phyloP scores from a whole-genome alignment of 2,329 filamentous ascomycete species.

The Phaeophleospora eucalypticola region DNA sequence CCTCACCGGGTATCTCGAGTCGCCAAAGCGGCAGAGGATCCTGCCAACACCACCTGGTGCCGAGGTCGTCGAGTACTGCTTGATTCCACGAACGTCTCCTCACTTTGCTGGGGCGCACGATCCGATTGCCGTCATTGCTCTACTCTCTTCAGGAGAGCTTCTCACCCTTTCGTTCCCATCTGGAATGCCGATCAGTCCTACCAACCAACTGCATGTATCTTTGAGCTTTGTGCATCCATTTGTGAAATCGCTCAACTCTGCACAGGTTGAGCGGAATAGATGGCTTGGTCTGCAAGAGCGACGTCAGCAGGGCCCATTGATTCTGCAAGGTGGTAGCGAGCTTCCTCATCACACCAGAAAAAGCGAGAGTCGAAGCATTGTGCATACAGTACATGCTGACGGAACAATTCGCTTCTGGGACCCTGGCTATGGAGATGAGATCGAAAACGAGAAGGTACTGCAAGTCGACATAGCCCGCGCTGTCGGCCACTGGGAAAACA shows the following conservation, averaged over 20 bases:
- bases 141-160: slow-evolving; percentile 82
- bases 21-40: slow-evolving; percentile 65
- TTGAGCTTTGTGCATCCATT: slow-evolving; percentile 89
- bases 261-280: slow-evolving; percentile 68
- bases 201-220: slow-evolving; percentile 86
- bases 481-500: slow-evolving; percentile 69
- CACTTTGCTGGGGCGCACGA: slow-evolving; percentile 87
- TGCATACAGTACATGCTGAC: slow-evolving; percentile 85
- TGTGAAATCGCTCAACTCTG: slow-evolving; percentile 67
- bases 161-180: slow-evolving; percentile 88
- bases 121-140: slow-evolving; percentile 75
- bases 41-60: slow-evolving; percentile 74
- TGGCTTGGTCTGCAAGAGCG: slow-evolving; percentile 93
- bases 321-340: slow-evolving; percentile 76
- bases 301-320: slow-evolving; percentile 69
- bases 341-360: slow-evolving; percentile 65
- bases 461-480: slow-evolving; percentile 85
- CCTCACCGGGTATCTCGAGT: slow-evolving; percentile 71
- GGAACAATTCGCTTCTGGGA: slow-evolving; percentile 93
- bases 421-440: slow-evolving; percentile 82
- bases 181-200: slow-evolving; percentile 84
- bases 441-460: slow-evolving; percentile 77
- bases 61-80: slow-evolving; percentile 72
- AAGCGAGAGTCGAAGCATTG: slow-evolving; percentile 77
- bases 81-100: slow-evolving; percentile 77